Evolutionary conservation across 2,329 filamentous ascomycete genomes (phyloP).

Genomic region (Rhinocladiella mackenziei): DNA sequence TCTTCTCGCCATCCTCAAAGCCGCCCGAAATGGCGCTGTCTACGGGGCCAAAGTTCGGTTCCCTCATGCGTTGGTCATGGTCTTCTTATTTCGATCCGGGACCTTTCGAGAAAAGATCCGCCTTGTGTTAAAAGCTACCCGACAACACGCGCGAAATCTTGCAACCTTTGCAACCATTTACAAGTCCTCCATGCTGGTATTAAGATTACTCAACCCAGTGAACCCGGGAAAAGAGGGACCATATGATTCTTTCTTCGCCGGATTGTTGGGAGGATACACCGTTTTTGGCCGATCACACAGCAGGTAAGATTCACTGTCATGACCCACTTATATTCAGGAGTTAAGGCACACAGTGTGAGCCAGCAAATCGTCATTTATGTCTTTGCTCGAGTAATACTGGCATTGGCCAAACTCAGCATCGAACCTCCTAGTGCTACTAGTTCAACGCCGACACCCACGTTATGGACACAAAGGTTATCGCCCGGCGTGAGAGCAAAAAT

Average conservation of each 20-base stretch:
- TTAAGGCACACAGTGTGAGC: slow-evolving; percentile 25
- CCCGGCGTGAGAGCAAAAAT: slow-evolving; percentile 43
- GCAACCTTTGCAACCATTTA: slow-evolving; percentile 88
- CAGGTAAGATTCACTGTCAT: slow-evolving; percentile 18
- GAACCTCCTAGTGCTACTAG: slow-evolving; percentile 49
- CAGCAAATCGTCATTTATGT: slow-evolving; percentile 91
- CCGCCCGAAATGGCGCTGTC: slow-evolving; percentile 90
- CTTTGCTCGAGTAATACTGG: slow-evolving; percentile 84
- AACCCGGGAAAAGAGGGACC: slow-evolving; percentile 57
- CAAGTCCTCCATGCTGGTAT: slow-evolving; percentile 72
- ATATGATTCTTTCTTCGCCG: slow-evolving; percentile 81
- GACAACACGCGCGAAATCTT: slow-evolving; percentile 85
- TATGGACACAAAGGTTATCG: slow-evolving; percentile 32
- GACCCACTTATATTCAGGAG: no score
- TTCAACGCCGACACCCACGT: slow-evolving; percentile 25
- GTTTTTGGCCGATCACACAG: slow-evolving; percentile 81
- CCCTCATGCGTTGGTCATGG: slow-evolving; percentile 97
- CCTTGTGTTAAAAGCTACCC: slow-evolving; percentile 79
- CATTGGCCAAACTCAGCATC: slow-evolving; percentile 76
- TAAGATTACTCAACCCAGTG: slow-evolving; percentile 55
- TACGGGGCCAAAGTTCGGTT: slow-evolving; percentile 98
- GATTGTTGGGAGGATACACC: slow-evolving; percentile 82
- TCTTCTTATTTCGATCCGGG: slow-evolving; percentile 91
- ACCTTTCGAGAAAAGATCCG: slow-evolving; percentile 76
- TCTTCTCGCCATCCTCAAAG: slow-evolving; percentile 80